These are phyloP conservation scores for Pisolithus microcarpus DNA, from an alignment of 768 basidiomycete species.

Conservation along the genomic window DNA sequence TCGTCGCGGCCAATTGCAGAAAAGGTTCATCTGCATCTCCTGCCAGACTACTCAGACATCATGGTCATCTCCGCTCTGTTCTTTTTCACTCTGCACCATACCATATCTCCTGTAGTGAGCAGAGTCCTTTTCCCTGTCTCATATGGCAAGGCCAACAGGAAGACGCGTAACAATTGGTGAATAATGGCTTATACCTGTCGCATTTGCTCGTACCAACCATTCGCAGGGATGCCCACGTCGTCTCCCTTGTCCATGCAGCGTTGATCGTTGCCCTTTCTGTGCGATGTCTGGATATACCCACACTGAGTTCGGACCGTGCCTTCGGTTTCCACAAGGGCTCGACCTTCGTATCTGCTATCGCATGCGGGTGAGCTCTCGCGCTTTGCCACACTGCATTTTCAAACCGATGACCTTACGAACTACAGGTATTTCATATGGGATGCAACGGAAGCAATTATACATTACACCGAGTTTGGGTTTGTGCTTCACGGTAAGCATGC, in stretches of 20 bases:
- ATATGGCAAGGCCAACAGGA: conserved; percentile 41
- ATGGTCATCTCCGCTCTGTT: conserved; percentile 47
- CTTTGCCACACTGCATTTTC: not conserved
- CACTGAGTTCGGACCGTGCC: conserved; percentile 52
- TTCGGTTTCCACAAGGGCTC: conserved; percentile 66
- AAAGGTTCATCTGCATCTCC: conserved; percentile 43
- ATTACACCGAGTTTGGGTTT: conserved; percentile 68
- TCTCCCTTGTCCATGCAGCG: conserved; percentile 68
- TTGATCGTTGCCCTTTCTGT: conserved; percentile 59
- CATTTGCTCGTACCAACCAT: not conserved
- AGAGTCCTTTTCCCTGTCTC: conserved; percentile 39
- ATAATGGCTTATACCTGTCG: conserved; percentile 10
- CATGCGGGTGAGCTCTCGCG: conserved; percentile 50
- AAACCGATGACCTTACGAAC: not conserved
- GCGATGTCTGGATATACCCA: conserved; percentile 41
- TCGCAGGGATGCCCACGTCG: conserved; percentile 58
- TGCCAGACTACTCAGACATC: conserved; percentile 49
- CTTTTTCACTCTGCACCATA: conserved; percentile 53
- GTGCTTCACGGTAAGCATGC: conserved; percentile 58
- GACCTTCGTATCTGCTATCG: conserved; percentile 58
- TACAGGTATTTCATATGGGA: conserved; percentile 82
- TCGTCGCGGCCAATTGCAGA: conserved; percentile 21
- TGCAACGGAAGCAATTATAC: conserved; percentile 56
- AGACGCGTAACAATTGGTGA: conserved; percentile 57
- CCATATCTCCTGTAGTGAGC: conserved; percentile 50